Evolutionary conservation across 2,329 filamentous ascomycete species (phyloP).

Genomic region (Sporothrix protearum): DNA sequence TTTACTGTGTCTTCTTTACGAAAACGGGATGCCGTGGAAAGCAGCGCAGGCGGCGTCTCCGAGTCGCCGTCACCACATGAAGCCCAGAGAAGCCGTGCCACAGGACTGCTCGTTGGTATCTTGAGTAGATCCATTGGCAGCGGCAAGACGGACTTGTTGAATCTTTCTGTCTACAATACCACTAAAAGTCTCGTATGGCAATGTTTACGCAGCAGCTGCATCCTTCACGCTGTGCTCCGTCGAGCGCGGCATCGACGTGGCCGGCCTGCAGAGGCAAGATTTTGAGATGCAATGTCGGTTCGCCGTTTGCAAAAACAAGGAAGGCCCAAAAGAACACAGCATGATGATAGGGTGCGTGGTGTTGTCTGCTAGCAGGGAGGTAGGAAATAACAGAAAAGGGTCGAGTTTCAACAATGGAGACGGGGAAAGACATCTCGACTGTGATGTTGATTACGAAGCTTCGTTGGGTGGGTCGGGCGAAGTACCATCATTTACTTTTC

Average conservation of each 20-base stretch:
- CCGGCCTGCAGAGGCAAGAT: constrained; percentile 16
- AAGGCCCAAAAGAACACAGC: not conserved
- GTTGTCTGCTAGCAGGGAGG: not conserved
- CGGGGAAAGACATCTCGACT: not conserved
- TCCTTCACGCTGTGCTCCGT: not conserved
- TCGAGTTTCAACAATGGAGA: not conserved
- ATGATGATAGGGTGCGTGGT: not conserved
- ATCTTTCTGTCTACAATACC: not conserved
- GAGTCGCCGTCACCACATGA: not conserved
- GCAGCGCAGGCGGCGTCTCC: not conserved
- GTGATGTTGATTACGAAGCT: not conserved
- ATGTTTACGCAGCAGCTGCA: not conserved
- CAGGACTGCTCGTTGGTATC: not conserved
- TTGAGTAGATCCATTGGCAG: not conserved
- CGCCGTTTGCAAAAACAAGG: not conserved
- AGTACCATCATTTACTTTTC: not conserved
- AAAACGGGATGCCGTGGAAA: not conserved
- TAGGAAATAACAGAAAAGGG: too few species aligned
- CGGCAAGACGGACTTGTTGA: too few species aligned
- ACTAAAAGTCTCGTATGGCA: not conserved
- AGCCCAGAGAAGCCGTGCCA: not conserved
- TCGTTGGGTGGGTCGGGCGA: not conserved
- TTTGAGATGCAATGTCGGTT: constrained; percentile 10
- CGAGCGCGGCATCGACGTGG: constrained; percentile 17
- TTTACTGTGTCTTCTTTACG: not conserved